Evolutionary conservation across 2,329 filamentous ascomycete species (phyloP), one percentile per base, ranked within the genome.

Genomic region (Metarhizium guizhouense): DNA sequence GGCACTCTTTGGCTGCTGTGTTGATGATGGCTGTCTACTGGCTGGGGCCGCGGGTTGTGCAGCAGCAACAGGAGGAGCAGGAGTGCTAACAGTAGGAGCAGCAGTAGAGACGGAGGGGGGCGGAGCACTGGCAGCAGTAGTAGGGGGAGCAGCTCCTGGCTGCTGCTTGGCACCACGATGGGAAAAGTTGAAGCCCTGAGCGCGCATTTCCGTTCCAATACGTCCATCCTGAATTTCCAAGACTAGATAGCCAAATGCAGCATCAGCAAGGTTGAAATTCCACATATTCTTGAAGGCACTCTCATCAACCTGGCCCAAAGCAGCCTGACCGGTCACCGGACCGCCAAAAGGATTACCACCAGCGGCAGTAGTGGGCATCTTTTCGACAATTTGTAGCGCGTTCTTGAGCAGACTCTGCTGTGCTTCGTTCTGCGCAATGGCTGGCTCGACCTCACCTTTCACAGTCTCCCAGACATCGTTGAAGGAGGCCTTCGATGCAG

Each of bases 221-320:
- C 94, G 86, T 53, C 94, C 94, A 67, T 91, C 89, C 68, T 99
- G 94, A 58, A 99, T 87, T 70, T 99, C 94, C 56, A 99, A 75
- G 16, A 97, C 91, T 53, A 99, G 79, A 79, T 91, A 99, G 58
- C 94, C 94, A 70, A 97, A 99, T 20, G 94, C 93, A 55, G 94
- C 94, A 76, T 99, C 94, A 34, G 94, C 94, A 62, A 99, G 74
- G 72, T 97, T 97, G 76, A 99, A 99, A 73, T 99, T 99, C 94
- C 94, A 99, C 94, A 97, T 97, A 71, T 99, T 99, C 79, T 99
- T 99, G 82, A 99, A 99, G 1, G 94, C 94, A 65, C 92, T 96
- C 77, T 99, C 94, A 60, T 99, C 94, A 18, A 99, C 91, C 67
- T 95, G 89, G 36, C 94, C 94, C 52, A 90, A 86, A 56, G 83